phyloP scores from a whole-genome alignment of 176 grass and related monocot species.

The Rhipidocladum racemiflorum region DNA sequence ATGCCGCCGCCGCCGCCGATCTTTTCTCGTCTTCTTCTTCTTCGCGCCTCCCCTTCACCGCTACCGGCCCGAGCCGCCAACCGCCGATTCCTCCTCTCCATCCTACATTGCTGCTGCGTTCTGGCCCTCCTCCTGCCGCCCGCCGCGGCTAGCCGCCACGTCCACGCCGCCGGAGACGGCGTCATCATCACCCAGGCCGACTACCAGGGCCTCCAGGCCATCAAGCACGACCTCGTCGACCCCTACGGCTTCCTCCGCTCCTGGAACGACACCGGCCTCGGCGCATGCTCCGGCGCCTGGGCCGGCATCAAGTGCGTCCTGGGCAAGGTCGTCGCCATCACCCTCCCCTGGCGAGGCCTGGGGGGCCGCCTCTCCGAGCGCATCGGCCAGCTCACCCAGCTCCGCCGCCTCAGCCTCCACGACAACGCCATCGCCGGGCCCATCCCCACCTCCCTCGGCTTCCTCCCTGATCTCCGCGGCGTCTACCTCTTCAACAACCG shows the following conservation, averaged over 20 bases:
- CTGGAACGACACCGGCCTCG: slow-evolving; percentile 70
- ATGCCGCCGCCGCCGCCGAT: neutral
- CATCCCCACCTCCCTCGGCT: slow-evolving; percentile 40
- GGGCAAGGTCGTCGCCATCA: slow-evolving; percentile 60
- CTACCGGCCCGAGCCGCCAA: too few relatives aligned
- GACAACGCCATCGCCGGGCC: slow-evolving; percentile 56
- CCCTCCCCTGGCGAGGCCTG: slow-evolving; percentile 52
- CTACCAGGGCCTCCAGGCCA: slow-evolving; percentile 60
- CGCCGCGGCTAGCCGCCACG: neutral
- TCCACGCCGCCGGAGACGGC: slow-evolving; percentile 29
- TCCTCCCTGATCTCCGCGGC: slow-evolving; percentile 53
- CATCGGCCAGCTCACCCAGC: slow-evolving; percentile 45
- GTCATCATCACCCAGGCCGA: slow-evolving; percentile 50
- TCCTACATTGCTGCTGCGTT: neutral
- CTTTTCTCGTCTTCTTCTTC: too few relatives aligned
- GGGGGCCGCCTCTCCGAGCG: slow-evolving; percentile 45
- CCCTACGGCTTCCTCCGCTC: slow-evolving; percentile 39
- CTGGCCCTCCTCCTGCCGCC: too few relatives aligned
- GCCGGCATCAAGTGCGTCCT: slow-evolving; percentile 61
- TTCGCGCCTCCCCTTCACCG: too few relatives aligned
- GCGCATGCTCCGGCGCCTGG: slow-evolving; percentile 61
- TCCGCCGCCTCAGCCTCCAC: slow-evolving; percentile 62
- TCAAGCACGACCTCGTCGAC: slow-evolving; percentile 53
- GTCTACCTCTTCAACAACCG: slow-evolving; percentile 80
- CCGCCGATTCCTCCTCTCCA: neutral